phyloP scores from a whole-genome alignment of 2,329 filamentous ascomycete genomes.

The Talaromyces sp. region DNA sequence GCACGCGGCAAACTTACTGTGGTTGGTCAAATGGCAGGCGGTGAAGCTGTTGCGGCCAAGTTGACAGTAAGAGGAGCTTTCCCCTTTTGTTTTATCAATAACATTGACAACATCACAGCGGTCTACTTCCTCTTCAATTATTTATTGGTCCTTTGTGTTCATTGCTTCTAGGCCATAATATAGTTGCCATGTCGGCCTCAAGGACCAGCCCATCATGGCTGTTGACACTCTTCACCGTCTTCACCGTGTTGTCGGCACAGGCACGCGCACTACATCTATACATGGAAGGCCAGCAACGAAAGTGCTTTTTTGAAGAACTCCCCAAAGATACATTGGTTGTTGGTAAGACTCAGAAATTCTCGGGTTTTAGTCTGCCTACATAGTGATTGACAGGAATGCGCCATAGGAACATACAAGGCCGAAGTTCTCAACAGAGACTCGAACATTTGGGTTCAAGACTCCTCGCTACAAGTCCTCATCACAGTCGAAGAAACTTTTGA shows the following conservation, averaged over 20 bases:
- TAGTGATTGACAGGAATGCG: not conserved
- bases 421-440: constrained; percentile 73
- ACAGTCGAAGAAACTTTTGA: constrained; percentile 95
- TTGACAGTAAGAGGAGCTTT: constrained; percentile 15
- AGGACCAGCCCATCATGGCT: constrained; percentile 36
- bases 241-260: constrained; percentile 61
- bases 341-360: constrained; percentile 46
- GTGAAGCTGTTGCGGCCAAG: constrained; percentile 15
- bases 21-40: constrained; percentile 2
- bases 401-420: constrained; percentile 75
- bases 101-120: constrained; percentile 10
- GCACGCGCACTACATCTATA: constrained; percentile 91
- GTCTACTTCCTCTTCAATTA: not conserved
- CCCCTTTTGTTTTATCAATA: constrained; percentile 12
- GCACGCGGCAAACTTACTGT: not conserved
- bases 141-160: not conserved
- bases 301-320: constrained; percentile 98
- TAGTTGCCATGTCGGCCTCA: constrained; percentile 31
- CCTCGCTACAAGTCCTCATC: constrained; percentile 76
- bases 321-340: constrained; percentile 96
- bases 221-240: constrained; percentile 50
- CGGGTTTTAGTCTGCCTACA: no score
- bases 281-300: constrained; percentile 76
- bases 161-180: not conserved
- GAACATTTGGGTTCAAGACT: constrained; percentile 65